Base-by-base conservation (phyloP, 192 early-diverging fungal species). In the Linnemannia zychae region DNA sequence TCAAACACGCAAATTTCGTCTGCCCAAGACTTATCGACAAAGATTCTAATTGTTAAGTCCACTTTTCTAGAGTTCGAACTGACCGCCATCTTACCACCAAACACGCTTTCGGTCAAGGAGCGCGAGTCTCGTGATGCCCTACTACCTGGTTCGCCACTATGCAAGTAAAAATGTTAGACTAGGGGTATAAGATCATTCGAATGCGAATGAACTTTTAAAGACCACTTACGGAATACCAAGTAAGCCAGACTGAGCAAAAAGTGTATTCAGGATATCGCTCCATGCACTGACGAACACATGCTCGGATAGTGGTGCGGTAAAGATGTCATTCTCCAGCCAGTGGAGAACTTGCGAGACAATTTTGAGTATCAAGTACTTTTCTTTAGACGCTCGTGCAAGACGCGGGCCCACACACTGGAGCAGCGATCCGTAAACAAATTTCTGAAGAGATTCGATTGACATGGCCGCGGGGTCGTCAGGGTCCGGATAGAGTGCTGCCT, bases 311-410 rank as follows among this genome's bases (percentile, higher is more conserved):
- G 75, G 67, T 46, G 15, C 6, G 28, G 47, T 31, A 52, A 77
- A 77, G 47, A 36, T 67, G 18, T 77, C 65, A 53, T 70, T 67
- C 28, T 77, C 75, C 4, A 77, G 49, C 67, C 75, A 77, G 44
- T 38, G 47, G 67, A 77, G 22, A 34, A 77, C n/a, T 40, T 53
- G 75, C 0, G 49, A 77, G 48, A 77, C 46, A 38, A 77, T 77
- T 48, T 69, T 77, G 20, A 77, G 67, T 3, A 77, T 49, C 24
- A 53, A 38, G 67, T 52, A 69, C 37, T 69, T 69, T 36, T 69
- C 75, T 69, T 69, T 70, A 13, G 22, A n/a, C n/a, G 74, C 74
- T 67, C 63, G 37, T 31, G 74, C 47, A 49, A 44, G 60, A 46
- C 20, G 74, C 40, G 63, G 63, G 20, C 63, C 74, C 48, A 67